Evolutionary conservation across 805 yeast genomes (phyloP), one percentile per base, ranked within the genome.

Genomic region (Teunomyces tritomae): DNA sequence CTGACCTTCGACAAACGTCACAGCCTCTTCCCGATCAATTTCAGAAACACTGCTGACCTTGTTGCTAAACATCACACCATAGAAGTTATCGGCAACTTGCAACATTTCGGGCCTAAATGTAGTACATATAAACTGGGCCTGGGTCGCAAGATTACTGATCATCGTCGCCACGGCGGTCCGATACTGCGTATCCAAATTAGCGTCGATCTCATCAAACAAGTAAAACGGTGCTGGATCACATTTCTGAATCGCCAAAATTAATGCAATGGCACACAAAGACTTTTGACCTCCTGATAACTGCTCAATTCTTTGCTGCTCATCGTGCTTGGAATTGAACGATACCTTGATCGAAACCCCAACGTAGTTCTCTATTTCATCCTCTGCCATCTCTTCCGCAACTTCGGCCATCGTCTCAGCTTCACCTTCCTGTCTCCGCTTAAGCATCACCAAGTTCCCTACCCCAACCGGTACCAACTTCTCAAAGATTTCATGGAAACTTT

Each of bases 201-300:
- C 97, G 69, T 94, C 99, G 49, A 94, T 86, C 70, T 94, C 99
- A 67, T 94, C 99, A 65, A 94, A 92, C 41, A 94, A 68, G 62
- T 94, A 94, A 64, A 94, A 94, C 43, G 98, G 97, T 7, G 97
- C 97, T 8, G 98, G 98, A 57, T 94, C 98, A 54, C 95, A 89
- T 60, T 80, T 83, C 70, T 94, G 99, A 50, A 92, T 89, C 3
- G 99, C 97, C 49, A 94, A 76, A 54, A 94, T 91, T 44, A 94
- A 77, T 0, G 98, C 91, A 56, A 94, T 83, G 0, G 99, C 98
- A 73, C 98, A 91, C n/a, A 94, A 72, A 0, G 97, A 87, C 63
- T 92, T 92, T 61, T 94, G 99, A 8, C 99, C 99, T 35, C 99
- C 99, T 1, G 97, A 89, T 13, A 94, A 73, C 62, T 91, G 97